Base-by-base conservation (phyloP, 2,329 filamentous ascomycete species). In the Claviceps digitariae region DNA sequence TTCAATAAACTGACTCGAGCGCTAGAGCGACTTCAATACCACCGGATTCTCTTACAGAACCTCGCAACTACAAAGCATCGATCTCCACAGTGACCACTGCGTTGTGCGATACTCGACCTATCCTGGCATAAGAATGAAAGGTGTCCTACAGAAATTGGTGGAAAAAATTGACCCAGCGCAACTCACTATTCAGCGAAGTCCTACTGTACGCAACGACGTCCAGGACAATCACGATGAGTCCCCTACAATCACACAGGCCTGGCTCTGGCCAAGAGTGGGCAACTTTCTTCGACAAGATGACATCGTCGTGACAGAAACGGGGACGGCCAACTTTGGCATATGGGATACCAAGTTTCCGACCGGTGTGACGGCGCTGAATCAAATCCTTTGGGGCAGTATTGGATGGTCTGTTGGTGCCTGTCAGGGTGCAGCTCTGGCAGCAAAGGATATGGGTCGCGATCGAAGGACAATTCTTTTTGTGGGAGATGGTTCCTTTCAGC, bases 251-350 rank as follows among this genome's bases (percentile, higher is more conserved):
- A 83, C 77, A 10, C 86, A 90, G 65, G 76, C 77, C 17, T 88
- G 79, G 74, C 77, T 95, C 66, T 95, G 88, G 87, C 85, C 86
- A 0, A 79, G 78, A 41, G 72, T 93, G 17, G 83, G 86, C 40
- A 75, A 83, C 57, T 94, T 86, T 74, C 71, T 95, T 10, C 74
- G 77, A 52, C 73, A 82, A 52, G 75, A 82, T 47, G 90, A 95
- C 62, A 80, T 94, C 54, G 74, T 95, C 52, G 78, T 95, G 50
- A 91, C 89, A 0, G 90, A 94, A 67, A 95, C 89, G 2, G 90
- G 89, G 41, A 95, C 90, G 0, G 76, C 88, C 54, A 91, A 90
- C 70, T 91, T 94, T 66, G 90, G 90, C 53, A 87, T 93, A 61
- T 89, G 86, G 81, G 87, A 90, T 54, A 90, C 88, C 4, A 79